phyloP scores from a whole-genome alignment of 2,329 filamentous ascomycete species.

The Zymoseptoria passerinii region DNA sequence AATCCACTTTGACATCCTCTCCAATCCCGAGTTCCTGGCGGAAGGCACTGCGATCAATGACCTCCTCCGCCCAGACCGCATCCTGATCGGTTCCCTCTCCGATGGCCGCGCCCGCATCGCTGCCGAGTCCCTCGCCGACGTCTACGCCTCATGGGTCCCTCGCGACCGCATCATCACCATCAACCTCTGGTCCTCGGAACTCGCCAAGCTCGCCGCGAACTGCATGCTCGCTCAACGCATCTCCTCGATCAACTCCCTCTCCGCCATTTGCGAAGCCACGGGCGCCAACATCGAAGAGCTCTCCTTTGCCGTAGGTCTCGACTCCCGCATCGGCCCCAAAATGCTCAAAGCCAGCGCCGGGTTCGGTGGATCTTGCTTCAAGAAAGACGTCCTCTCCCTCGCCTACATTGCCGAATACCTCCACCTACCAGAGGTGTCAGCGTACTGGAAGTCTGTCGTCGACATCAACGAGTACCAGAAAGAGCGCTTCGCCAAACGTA shows the following conservation, averaged over 20 bases:
- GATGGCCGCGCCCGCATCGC: conserved; percentile 54
- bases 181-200: conserved; percentile 69
- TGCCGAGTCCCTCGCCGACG: conserved; percentile 52
- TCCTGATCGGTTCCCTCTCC: conserved; percentile 62
- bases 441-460: conserved; percentile 68
- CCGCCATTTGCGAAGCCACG: conserved; percentile 68
- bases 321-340: conserved; percentile 62
- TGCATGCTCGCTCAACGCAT: conserved; percentile 74
- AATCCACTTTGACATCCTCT: conserved; percentile 64
- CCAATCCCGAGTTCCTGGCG: conserved; percentile 74
- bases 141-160: conserved; percentile 67
- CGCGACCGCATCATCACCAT: conserved; percentile 59
- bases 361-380: conserved; percentile 74
- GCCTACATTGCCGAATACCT: conserved; percentile 65
- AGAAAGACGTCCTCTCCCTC: conserved; percentile 68
- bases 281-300: conserved; percentile 71
- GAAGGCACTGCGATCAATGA: conserved; percentile 68
- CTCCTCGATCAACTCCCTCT: conserved; percentile 71
- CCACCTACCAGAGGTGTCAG: conserved; percentile 60
- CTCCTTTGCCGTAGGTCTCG: conserved; percentile 54
- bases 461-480: conserved; percentile 70
- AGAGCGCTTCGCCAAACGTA: conserved; percentile 57
- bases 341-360: conserved; percentile 69
- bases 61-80: conserved; percentile 61
- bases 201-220: conserved; percentile 72